Percentiles rank a stretch among this genome's conserved stretches.
phyloP scores from a whole-genome alignment of 2,329 filamentous ascomycete species.

The Ambrosiella beaveri region DNA sequence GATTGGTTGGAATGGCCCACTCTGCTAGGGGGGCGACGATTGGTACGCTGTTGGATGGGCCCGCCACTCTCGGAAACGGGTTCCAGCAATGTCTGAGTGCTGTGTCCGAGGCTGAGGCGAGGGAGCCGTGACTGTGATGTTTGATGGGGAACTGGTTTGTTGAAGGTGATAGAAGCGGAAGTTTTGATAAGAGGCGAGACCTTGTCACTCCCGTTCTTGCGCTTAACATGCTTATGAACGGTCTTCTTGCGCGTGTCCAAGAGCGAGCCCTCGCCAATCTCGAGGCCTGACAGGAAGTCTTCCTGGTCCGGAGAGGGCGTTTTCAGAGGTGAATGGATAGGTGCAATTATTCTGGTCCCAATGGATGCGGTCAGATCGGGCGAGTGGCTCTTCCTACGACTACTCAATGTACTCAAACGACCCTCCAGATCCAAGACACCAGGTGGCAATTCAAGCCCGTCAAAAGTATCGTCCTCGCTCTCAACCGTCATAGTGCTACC shows the following conservation, averaged over 20 bases:
- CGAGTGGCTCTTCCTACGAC: conserved; percentile 45
- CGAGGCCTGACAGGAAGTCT: conserved; percentile 73
- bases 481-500: conserved; percentile 81
- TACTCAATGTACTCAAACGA: conserved; percentile 41
- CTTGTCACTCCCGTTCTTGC: conserved; percentile 52
- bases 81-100: conserved; percentile 62
- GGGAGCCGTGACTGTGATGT: conserved; percentile 51
- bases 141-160: conserved; percentile 38
- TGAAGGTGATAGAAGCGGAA: conserved; percentile 78
- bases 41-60: conserved; percentile 38
- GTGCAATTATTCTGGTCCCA: not conserved
- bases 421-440: conserved; percentile 72
- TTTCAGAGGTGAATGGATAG: conserved; percentile 10
- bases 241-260: conserved; percentile 69
- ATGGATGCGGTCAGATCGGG: conserved; percentile 24
- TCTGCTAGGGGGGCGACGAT: conserved; percentile 48
- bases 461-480: conserved; percentile 83
- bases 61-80: conserved; percentile 83
- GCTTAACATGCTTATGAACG: conserved; percentile 78
- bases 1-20: conserved; percentile 53
- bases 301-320: conserved; percentile 36
- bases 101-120: conserved; percentile 43
- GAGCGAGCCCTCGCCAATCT: conserved; percentile 67
- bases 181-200: conserved; percentile 58
- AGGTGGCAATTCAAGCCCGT: conserved; percentile 70